Base-by-base conservation (phyloP, 164 flowering plant genomes). In the Tetracentron sinense region DNA sequence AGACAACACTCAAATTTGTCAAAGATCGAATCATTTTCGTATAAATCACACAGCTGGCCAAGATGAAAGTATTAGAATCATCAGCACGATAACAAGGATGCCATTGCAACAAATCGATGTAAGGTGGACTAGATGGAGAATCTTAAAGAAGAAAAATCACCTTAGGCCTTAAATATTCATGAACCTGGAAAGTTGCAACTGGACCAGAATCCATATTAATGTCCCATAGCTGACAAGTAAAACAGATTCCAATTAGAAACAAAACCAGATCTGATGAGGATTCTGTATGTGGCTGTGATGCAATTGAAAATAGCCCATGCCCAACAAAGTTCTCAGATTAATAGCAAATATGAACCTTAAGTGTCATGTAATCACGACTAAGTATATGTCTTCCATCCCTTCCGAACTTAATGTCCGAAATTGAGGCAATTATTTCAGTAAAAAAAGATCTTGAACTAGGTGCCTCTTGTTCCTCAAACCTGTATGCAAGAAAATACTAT, bases 151-250 rank as follows among this genome's bases (percentile, higher is more conserved):
- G 42, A 42, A 59, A 52, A 17, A 56, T 75, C 54, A 89, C 98
- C 97, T 80, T 90, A 0, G 98, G 97, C 75, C 98, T 91, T 62
- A 94, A 72, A 77, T 91, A 68, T 69, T 94, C 98, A 67, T 94
- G 98, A 77, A 94, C 98, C 81, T 87, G 93, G 79, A 85, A 94
- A 44, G 98, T 89, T 61, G 96, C 61, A 60, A 94, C 96, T 52
- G 98, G 98, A 69, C 97, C 97, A 51, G 98, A 82, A 81, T 94
- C 98, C 98, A 94, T 94, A 61, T 91, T 94, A 68, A 94, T 85
- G 72, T 94, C 98, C 98, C 98, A 94, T 63, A 94, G 82, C 98
- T 94, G 83, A 59, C 22, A 75, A 42, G 57, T 42, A 54, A 75
- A 50, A 61, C 21, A 65, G 23, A 61, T 38, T 63, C 21, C 21